phyloP scores from a whole-genome alignment of 2,329 filamentous ascomycete genomes.

The Microcyclosporella mali region DNA sequence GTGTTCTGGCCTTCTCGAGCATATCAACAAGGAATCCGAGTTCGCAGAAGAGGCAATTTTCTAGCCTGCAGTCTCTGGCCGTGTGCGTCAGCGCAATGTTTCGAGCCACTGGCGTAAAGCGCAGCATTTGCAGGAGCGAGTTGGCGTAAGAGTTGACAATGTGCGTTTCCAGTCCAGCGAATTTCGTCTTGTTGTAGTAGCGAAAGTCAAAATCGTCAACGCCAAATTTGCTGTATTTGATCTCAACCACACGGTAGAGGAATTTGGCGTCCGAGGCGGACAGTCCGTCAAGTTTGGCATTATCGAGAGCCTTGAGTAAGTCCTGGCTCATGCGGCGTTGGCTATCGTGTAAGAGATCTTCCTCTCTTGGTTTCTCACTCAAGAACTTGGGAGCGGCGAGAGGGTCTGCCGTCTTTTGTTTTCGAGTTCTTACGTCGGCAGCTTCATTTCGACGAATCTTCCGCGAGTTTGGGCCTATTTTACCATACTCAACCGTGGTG shows the following conservation, averaged over 20 bases:
- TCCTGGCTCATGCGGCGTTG: constrained; percentile 48
- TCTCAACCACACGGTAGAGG: constrained; percentile 90
- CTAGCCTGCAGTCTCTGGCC: constrained; percentile 73
- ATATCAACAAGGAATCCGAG: constrained; percentile 95
- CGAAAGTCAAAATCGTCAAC: constrained; percentile 99
- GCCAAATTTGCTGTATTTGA: constrained; percentile 98
- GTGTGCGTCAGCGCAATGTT: constrained; percentile 87
- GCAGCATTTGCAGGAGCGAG: constrained; percentile 79
- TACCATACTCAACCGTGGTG: constrained; percentile 65
- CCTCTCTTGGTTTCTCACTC: constrained; percentile 75
- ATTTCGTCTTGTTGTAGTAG: constrained; percentile 89
- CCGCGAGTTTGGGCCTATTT: constrained; percentile 43
- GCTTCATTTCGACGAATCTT: constrained; percentile 73
- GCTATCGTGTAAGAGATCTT: constrained; percentile 40
- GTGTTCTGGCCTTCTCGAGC: constrained; percentile 89
- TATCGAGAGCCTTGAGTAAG: constrained; percentile 58
- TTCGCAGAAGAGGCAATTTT: constrained; percentile 85
- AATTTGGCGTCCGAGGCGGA: constrained; percentile 75
- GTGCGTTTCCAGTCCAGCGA: constrained; percentile 90
- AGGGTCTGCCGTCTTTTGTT: constrained; percentile 54
- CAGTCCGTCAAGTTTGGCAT: constrained; percentile 62
- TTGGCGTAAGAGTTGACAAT: constrained; percentile 97
- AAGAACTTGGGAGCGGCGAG: constrained; percentile 81
- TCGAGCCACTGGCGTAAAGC: constrained; percentile 80
- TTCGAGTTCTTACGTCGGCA: constrained; percentile 43